Evolutionary conservation across 805 yeast genomes (phyloP), one percentile per base, ranked within the genome.

Genomic region (Cyberlindnera japonica): DNA sequence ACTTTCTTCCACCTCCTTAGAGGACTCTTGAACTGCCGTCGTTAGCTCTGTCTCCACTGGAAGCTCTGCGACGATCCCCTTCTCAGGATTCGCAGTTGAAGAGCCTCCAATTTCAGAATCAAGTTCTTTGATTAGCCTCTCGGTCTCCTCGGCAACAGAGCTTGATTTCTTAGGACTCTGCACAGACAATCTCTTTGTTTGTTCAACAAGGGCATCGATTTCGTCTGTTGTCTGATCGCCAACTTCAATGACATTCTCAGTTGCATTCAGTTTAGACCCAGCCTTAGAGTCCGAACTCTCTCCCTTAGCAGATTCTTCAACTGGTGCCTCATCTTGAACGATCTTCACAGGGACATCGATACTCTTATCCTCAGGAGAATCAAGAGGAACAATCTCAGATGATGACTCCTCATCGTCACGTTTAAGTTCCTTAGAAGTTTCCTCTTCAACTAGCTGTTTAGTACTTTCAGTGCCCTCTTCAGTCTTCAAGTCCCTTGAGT

Each of bases 101-200:
- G 22, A 4, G 14, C 21, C 41, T 3, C 33, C 44, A 14, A 48
- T 42, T 24, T 50, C 53, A 23, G 43, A 36, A 35, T 55, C 54
- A 14, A 50, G 37, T 26, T 52, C 52, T 19, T 38, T 33, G 31
- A 51, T 54, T 24, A 53, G 33, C 15, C 49, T 44, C 31, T 52
- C 57, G 3, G 56, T 40, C 27, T 49, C 58, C 35, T 53, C 57
- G 29, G 47, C 48, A 13, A 27, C 18, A n/a, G n/a, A n/a, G n/a
- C n/a, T n/a, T n/a, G n/a, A n/a, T n/a, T n/a, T n/a, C n/a, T n/a
- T 37, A 27, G 6, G 38, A 32, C n/a, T 28, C 40, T 11, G 30
- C 16, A 8, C 15, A 27, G 3, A 32, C 18, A 16, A 37, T 15
- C 5, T 37, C 14, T 9, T 40, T 14, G 3, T 32, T 33, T 10